phyloP scores from a whole-genome alignment of 202 grass and related monocot species.

The Hordeum pubiflorum region DNA sequence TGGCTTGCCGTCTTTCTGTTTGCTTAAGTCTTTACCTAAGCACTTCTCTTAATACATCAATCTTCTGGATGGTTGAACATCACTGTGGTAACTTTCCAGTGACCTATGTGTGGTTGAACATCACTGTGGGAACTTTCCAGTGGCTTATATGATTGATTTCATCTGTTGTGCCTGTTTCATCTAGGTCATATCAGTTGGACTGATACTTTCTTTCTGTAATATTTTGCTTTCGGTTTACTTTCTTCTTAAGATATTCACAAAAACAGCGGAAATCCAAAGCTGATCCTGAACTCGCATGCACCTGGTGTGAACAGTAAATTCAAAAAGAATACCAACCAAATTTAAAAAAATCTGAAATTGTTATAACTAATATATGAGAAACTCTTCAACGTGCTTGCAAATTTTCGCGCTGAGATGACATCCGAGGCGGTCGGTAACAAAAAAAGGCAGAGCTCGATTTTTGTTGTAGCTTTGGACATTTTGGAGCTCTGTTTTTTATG shows the following conservation, averaged over 20 bases:
- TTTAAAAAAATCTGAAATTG: no score
- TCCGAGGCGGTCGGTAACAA: no score
- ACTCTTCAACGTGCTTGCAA: no score
- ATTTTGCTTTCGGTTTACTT: constrained; percentile 13
- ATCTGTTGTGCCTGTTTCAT: not conserved
- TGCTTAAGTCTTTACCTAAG: not conserved
- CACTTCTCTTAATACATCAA: not conserved
- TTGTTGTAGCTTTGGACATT: no score
- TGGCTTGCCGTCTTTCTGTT: not conserved
- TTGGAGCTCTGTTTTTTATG: no score
- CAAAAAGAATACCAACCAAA: no score
- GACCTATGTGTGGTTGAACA: not conserved
- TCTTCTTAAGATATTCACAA: constrained; percentile 1
- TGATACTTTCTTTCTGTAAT: not conserved
- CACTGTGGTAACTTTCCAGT: not conserved
- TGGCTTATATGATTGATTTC: not conserved
- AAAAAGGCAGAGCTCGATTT: no score
- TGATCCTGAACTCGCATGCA: no score
- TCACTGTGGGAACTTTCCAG: not conserved
- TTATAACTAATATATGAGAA: no score
- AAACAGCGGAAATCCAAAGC: not conserved
- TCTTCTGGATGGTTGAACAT: constrained; percentile 5
- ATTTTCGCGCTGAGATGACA: no score
- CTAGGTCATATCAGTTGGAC: not conserved
- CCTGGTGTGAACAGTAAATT: no score